Evolutionary conservation across 768 basidiomycete species (phyloP), one percentile per base, ranked within the genome.

Genomic region (Brasilioporus rufonigricans): DNA sequence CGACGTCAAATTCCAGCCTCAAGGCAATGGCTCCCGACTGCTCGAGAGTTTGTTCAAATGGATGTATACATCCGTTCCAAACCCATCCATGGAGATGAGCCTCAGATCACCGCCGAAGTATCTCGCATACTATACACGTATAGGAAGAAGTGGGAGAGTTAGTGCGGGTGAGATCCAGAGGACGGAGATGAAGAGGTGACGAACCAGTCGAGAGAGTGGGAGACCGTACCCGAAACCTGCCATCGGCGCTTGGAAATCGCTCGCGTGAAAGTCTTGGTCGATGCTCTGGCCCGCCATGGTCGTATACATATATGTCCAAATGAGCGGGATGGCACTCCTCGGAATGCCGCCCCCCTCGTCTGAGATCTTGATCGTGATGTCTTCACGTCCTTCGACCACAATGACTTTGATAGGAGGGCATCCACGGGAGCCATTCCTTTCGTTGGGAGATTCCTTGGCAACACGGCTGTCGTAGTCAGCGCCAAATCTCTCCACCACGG

Each of bases 271-370:
- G 59, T 91, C 84, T 71, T 86, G 84, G 61, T 86, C 87, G 51
- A 91, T 80, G 24, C 79, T 81, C 71, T 87, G 82, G 16, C 81
- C 78, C 58, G 76, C 76, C 91, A 91, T 89, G 8, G 88, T 93
- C 43, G 91, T 93, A 62, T 93, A 93, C 92, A 98, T 97, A 70
- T 95, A 98, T 58, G 96, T 99, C 97, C 97, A 99, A 50, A 99
- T 96, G 49, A 96, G 79, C 13, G 94, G 93, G 21, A 98, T 87
- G 0, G 91, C 92, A 59, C 79, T 88, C 74, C 76, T 73, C 26
- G 93, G 83, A 52, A 99, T 98, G 0, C 96, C 65, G 6, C 96
- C 96, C 6, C 96, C 96, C 70, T 99, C 96, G 69, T 99, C 96
- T 2, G 86, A 87, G 60, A 98, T 97, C 81, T 99, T 99, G 80